phyloP scores from a whole-genome alignment of 83 land plant genomes.

The Picea mariana region DNA sequence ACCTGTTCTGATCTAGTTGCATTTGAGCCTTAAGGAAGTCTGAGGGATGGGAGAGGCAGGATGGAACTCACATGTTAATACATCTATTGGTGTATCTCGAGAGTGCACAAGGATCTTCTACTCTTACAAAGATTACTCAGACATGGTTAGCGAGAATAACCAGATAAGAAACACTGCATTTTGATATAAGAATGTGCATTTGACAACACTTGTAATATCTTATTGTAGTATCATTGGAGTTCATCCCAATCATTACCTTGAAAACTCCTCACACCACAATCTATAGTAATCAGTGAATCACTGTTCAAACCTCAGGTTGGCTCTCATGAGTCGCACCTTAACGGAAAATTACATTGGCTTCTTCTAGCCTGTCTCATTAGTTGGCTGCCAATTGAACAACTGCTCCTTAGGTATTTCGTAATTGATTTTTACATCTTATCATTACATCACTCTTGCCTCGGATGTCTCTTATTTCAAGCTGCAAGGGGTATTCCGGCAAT shows the following conservation, averaged over 20 bases:
- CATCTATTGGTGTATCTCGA: background rate
- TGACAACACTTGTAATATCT: background rate
- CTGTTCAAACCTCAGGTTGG: background rate
- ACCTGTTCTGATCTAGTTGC: background rate
- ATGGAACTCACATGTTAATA: background rate
- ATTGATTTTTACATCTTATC: background rate
- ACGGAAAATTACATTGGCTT: no score
- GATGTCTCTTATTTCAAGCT: background rate
- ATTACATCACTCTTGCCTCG: no score
- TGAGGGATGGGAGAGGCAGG: background rate
- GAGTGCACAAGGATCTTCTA: background rate
- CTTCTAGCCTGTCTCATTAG: background rate
- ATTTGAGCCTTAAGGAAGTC: background rate
- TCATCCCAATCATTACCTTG: background rate
- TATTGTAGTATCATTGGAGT: background rate
- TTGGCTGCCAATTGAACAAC: background rate
- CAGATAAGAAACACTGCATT: background rate
- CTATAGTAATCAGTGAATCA: background rate
- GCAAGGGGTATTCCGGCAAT: background rate
- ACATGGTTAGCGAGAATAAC: background rate
- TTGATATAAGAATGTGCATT: background rate
- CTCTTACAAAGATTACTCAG: background rate
- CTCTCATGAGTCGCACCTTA: background rate
- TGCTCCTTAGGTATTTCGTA: background rate
- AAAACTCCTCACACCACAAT: background rate